Evolutionary conservation across 192 early-diverging fungal species (phyloP).

Genomic region (Coemansia sp.): DNA sequence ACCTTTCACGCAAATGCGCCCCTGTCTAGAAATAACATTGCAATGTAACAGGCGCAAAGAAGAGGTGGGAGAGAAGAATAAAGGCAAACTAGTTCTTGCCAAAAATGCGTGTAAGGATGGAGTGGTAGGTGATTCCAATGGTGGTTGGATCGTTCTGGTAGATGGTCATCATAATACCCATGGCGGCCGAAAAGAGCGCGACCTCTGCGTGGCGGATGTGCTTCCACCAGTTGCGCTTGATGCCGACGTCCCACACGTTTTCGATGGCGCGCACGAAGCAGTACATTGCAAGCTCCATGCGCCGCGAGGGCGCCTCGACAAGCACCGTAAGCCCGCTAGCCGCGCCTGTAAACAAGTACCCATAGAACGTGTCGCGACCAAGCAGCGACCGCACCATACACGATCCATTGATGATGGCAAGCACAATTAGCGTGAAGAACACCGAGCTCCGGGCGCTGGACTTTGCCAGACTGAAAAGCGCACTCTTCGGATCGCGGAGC

Average conservation of each 20-base stretch:
- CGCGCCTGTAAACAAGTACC: constrained; percentile 60
- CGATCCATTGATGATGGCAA: constrained; percentile 52
- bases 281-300: constrained; percentile 81
- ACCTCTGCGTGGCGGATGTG: constrained; percentile 71
- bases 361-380: constrained; percentile 48
- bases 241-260: constrained; percentile 64
- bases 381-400: constrained; percentile 57
- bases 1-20: constrained; percentile 17
- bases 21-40: background rate
- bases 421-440: constrained; percentile 61
- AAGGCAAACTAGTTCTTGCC: constrained; percentile 62
- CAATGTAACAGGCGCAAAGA: background rate
- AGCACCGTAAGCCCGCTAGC: constrained; percentile 59
- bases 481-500: constrained; percentile 56
- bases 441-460: constrained; percentile 60
- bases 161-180: constrained; percentile 76
- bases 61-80: too few species aligned
- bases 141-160: constrained; percentile 77
- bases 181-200: constrained; percentile 67
- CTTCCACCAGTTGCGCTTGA: constrained; percentile 57
- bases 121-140: constrained; percentile 73
- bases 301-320: constrained; percentile 63
- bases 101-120: constrained; percentile 75
- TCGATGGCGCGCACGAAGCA: constrained; percentile 78
- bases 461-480: constrained; percentile 54